Conservation (phyloP, 208 protist genomes). For the Leishmania lainsoni region DNA sequence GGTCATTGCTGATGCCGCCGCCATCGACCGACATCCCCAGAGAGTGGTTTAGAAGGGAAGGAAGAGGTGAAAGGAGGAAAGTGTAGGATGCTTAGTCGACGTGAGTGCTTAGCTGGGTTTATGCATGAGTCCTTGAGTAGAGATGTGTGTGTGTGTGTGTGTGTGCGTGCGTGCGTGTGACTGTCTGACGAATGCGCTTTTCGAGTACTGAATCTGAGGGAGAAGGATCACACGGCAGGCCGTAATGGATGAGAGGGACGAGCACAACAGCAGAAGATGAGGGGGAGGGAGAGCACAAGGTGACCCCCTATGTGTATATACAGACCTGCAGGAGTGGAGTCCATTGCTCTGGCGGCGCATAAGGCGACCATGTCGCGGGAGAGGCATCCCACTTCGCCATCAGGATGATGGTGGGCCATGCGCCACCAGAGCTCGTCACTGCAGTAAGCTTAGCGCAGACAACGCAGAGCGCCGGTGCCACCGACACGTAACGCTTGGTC, state of each 20-base stretch:
- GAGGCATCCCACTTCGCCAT: neutral
- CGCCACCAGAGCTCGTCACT: neutral
- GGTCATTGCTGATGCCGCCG: slow-evolving; percentile 3
- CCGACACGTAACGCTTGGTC: neutral
- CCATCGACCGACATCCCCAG: slow-evolving; percentile 26
- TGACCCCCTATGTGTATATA: neutral
- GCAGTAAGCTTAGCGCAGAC: neutral
- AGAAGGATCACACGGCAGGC: neutral
- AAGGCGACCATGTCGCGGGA: neutral
- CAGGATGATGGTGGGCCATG: neutral
- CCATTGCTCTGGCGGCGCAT: neutral
- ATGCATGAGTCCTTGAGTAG: neutral
- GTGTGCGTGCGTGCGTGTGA: neutral
- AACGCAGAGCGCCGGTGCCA: neutral
- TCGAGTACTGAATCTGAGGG: neutral
- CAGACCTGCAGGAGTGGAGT: neutral
- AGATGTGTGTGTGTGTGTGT: neutral
- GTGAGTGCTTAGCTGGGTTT: neutral
- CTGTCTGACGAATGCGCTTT: neutral
- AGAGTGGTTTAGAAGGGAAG: neutral
- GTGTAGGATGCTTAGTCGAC: neutral
- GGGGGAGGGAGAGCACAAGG: neutral
- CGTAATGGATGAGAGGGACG: neutral
- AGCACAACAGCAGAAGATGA: neutral
- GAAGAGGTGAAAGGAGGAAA: neutral